Evolutionary conservation across 78 protist species (phyloP).

Genomic region (Emiliania huxleyi): DNA sequence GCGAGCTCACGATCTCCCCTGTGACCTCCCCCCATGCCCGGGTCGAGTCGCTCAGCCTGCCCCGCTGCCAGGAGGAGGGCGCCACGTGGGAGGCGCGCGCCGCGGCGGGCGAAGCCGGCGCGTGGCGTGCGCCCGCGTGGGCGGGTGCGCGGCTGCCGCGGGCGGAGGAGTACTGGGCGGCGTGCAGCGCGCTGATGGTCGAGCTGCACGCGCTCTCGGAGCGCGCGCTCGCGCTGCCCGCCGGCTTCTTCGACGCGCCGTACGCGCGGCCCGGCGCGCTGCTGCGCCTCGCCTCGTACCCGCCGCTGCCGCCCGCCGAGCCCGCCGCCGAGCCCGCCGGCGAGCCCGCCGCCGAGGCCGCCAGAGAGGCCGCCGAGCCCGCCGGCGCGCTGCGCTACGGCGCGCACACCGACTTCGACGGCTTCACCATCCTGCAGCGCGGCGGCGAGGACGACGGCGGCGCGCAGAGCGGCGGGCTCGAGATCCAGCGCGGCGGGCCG

Average conservation of each 20-base stretch:
- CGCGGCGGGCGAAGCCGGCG: too few relatives aligned
- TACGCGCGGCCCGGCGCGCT: neutral
- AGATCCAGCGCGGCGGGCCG: neutral
- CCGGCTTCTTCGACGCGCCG: neutral
- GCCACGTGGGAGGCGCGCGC: neutral
- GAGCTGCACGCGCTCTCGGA: neutral
- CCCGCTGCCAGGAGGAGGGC: neutral
- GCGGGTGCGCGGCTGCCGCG: too few relatives aligned
- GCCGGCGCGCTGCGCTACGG: neutral
- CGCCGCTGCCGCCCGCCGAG: too few relatives aligned
- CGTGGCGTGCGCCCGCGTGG: too few relatives aligned
- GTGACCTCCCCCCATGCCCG: neutral
- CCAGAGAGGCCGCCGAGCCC: neutral
- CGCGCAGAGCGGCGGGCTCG: neutral
- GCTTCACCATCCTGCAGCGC: neutral
- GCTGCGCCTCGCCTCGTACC: neutral
- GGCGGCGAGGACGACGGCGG: neutral
- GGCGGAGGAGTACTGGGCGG: neutral
- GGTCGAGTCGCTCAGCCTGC: neutral
- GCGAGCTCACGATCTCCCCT: too few relatives aligned
- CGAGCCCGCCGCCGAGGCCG: too few relatives aligned
- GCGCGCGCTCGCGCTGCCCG: neutral
- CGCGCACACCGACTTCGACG: conserved; percentile 9
- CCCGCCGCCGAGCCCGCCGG: too few relatives aligned
- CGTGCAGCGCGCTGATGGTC: neutral